Evolutionary conservation across 2,329 filamentous ascomycete genomes (phyloP).

Genomic region (Fusarium udum): DNA sequence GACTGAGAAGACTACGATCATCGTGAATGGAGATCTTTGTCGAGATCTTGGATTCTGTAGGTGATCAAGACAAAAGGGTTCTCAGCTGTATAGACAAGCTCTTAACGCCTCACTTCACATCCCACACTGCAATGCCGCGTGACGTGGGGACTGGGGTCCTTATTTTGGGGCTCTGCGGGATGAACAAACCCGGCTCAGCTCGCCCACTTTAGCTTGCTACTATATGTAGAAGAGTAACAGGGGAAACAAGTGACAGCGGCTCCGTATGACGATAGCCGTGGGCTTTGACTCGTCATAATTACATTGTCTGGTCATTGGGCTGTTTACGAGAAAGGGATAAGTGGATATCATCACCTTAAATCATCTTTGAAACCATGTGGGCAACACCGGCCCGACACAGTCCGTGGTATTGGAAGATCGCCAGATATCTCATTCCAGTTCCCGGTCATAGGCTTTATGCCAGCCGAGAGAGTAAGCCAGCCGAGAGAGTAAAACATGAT

Average conservation of each 20-base stretch:
- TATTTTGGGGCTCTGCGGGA: conserved; percentile 2
- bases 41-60: neutral
- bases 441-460: neutral
- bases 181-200: neutral
- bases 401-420: neutral
- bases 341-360: neutral
- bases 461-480: neutral
- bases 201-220: no score
- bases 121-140: neutral
- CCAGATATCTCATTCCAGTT: neutral
- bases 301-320: neutral
- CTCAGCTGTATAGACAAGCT: neutral
- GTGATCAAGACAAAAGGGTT: neutral
- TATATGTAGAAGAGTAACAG: neutral
- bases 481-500: neutral
- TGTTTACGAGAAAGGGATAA: neutral
- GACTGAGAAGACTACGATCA: neutral
- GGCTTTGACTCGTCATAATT: neutral
- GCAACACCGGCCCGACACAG: neutral
- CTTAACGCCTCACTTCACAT: neutral
- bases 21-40: neutral
- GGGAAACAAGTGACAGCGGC: neutral
- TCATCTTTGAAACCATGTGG: neutral
- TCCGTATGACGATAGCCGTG: neutral
- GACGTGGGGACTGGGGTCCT: neutral